phyloP scores from a whole-genome alignment of 768 basidiomycete genomes.

The Amanita molliuscula region DNA sequence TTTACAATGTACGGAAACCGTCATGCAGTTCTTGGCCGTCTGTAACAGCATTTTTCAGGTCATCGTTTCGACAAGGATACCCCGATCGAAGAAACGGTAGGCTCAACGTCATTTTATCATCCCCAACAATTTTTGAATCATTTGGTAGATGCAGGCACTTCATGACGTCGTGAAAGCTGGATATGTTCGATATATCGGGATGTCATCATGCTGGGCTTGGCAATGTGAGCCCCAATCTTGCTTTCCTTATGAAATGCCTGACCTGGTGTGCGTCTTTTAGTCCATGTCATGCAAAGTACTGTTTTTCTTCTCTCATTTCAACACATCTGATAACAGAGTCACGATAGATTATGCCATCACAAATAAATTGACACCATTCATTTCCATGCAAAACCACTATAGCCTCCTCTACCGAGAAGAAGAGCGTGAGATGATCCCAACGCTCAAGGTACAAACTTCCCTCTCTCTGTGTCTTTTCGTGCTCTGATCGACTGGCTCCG shows the following conservation, averaged over 20 bases:
- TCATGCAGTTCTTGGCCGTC: neutral
- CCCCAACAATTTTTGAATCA: neutral
- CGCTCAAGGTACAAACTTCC: slow-evolving; percentile 28
- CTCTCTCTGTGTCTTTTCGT: neutral
- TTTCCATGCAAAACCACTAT: slow-evolving; percentile 62
- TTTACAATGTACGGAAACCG: slow-evolving; percentile 30
- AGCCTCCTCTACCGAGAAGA: slow-evolving; percentile 53
- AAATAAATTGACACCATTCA: slow-evolving; percentile 47
- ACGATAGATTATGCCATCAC: slow-evolving; percentile 45
- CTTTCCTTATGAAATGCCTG: neutral
- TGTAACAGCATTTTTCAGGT: slow-evolving; percentile 7
- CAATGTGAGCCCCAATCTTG: slow-evolving; percentile 29
- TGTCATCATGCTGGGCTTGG: slow-evolving; percentile 29
- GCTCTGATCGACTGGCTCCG: neutral
- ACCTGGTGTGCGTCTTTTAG: neutral
- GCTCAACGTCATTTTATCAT: neutral
- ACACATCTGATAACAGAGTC: neutral
- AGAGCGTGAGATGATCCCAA: slow-evolving; percentile 52
- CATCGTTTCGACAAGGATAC: slow-evolving; percentile 29
- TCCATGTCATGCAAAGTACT: slow-evolving; percentile 4
- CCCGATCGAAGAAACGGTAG: slow-evolving; percentile 26
- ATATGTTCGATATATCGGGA: slow-evolving; percentile 32
- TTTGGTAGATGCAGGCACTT: slow-evolving; percentile 30
- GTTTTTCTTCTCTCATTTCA: neutral
- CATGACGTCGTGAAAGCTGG: slow-evolving; percentile 38